Percentiles rank a stretch among this genome's conserved stretches.
Conservation (phyloP, 192 early-diverging fungal genomes). For the Backusella tarrabulga region DNA sequence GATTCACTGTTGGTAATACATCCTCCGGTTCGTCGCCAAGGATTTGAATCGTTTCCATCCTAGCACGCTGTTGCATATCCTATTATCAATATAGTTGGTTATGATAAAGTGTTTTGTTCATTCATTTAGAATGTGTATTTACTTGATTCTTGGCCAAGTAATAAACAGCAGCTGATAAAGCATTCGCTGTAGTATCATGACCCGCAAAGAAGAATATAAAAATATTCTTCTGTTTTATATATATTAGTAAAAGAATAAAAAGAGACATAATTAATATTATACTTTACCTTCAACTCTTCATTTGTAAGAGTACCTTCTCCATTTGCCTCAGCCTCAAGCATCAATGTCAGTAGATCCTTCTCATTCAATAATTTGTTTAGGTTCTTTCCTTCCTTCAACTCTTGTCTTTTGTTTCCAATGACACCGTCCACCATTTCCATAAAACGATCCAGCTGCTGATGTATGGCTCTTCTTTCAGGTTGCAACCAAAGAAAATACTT, state of each 20-base stretch:
- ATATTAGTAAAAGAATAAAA: neutral
- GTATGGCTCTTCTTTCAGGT: neutral
- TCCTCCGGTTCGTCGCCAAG: conserved; percentile 53
- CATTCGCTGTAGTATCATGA: conserved; percentile 56
- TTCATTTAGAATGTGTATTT: neutral
- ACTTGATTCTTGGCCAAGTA: conserved; percentile 45
- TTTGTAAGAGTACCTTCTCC: neutral
- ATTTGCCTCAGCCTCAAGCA: conserved; percentile 21
- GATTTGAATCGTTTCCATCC: conserved; percentile 47
- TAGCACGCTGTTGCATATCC: conserved; percentile 54
- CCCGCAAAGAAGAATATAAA: conserved; percentile 56
- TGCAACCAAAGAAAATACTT: neutral
- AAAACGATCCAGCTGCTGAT: conserved; percentile 10
- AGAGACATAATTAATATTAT: no score
- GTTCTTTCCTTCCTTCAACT: neutral
- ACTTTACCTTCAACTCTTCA: neutral
- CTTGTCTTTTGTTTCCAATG: conserved; percentile 10
- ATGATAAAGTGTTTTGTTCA: conserved; percentile 8
- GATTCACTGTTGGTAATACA: conserved; percentile 46
- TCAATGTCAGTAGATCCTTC: conserved; percentile 28
- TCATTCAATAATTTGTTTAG: conserved; percentile 10
- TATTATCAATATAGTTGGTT: conserved; percentile 41
- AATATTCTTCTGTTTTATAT: conserved; percentile 4
- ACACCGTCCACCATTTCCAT: neutral
- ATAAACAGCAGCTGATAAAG: conserved; percentile 47